Conservation (phyloP, 495 filamentous ascomycete genomes). For the Xylaria flabelliformis region DNA sequence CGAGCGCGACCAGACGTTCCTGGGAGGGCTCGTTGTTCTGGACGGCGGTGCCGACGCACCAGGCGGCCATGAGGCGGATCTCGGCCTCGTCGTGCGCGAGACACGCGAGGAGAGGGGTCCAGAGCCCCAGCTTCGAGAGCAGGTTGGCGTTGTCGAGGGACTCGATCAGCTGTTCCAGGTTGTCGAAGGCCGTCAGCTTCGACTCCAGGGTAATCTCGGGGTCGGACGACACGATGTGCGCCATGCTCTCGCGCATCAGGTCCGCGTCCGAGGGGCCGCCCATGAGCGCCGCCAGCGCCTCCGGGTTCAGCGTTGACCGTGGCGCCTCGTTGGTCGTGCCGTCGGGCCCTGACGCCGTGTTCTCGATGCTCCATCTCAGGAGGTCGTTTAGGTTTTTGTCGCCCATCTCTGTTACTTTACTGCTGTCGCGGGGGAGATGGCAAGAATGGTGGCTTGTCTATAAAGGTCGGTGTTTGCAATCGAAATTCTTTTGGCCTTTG, state of each 20-base stretch:
- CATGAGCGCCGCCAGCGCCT: constrained; percentile 74
- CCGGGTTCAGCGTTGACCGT: constrained; percentile 60
- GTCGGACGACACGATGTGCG: constrained; percentile 67
- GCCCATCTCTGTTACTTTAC: constrained; percentile 5
- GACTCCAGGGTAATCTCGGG: constrained; percentile 69
- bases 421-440: neutral
- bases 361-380: constrained; percentile 93
- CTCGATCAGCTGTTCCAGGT: constrained; percentile 93
- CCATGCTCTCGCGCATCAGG: constrained; percentile 84
- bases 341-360: constrained; percentile 60
- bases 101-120: constrained; percentile 76
- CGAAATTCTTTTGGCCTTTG: neutral
- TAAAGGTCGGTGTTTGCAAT: neutral
- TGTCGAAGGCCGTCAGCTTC: constrained; percentile 90
- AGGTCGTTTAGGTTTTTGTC: constrained; percentile 66
- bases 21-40: constrained; percentile 91
- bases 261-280: constrained; percentile 84
- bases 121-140: constrained; percentile 75
- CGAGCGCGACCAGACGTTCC: constrained; percentile 73
- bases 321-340: constrained; percentile 45
- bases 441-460: neutral
- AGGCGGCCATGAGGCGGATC: constrained; percentile 81
- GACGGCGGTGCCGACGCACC: constrained; percentile 92
- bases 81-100: constrained; percentile 72
- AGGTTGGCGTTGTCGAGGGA: constrained; percentile 95